Percentiles rank a stretch among this genome's conserved stretches.
phyloP scores from a whole-genome alignment of 116 monocot genomes.

The Iris pallida region DNA sequence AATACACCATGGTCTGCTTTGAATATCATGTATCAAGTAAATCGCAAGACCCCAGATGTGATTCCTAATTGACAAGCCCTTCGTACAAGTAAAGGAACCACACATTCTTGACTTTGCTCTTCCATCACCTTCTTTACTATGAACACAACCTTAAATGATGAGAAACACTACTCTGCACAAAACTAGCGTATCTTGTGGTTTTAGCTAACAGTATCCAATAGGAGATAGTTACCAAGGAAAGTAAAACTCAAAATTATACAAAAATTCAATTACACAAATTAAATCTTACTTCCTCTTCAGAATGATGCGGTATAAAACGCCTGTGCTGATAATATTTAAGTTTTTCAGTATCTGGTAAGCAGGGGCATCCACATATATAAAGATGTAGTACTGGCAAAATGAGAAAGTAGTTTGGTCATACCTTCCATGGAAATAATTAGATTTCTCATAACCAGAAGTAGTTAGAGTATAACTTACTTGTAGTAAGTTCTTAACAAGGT shows the following conservation, averaged over 20 bases:
- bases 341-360: slow-evolving; percentile 99
- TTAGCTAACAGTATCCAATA: too few relatives aligned
- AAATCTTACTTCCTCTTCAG: too few relatives aligned
- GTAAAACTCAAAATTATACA: slow-evolving; percentile 29
- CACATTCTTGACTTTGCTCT: too few relatives aligned
- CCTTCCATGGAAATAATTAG: neutral
- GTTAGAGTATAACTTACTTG: slow-evolving; percentile 20
- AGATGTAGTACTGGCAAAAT: slow-evolving; percentile 82
- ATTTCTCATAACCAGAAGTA: neutral
- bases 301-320: slow-evolving; percentile 84
- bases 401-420: slow-evolving; percentile 12
- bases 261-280: neutral
- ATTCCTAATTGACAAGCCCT: too few relatives aligned
- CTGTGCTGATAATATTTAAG: slow-evolving; percentile 95
- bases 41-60: neutral
- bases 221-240: too few relatives aligned
- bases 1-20: neutral
- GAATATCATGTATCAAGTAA: neutral
- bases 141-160: too few relatives aligned
- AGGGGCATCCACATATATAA: slow-evolving; percentile 97
- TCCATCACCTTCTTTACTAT: too few relatives aligned
- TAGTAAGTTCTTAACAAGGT: slow-evolving; percentile 48
- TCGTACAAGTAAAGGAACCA: too few relatives aligned
- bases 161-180: too few relatives aligned
- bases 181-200: too few relatives aligned